Percentiles rank a stretch among this genome's conserved stretches.
phyloP scores from a whole-genome alignment of 2,329 filamentous ascomycete species.

The Aureobasidium subglaciale region DNA sequence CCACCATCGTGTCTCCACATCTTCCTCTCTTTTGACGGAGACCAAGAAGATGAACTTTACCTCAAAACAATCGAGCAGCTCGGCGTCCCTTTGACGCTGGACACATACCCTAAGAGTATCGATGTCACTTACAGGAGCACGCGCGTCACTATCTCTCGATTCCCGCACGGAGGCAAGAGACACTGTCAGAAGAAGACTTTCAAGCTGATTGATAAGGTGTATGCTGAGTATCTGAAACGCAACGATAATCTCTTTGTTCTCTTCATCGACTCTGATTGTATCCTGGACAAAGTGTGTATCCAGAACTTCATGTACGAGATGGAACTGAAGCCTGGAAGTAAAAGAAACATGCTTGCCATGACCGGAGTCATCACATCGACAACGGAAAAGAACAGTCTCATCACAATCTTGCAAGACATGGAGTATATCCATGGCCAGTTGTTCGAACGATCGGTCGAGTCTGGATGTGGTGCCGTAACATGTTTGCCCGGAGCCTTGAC shows the following conservation, averaged over 20 bases:
- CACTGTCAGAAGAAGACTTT: constrained; percentile 92
- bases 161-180: constrained; percentile 87
- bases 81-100: constrained; percentile 69
- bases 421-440: constrained; percentile 96
- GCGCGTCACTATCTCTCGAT: constrained; percentile 83
- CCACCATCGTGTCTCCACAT: constrained; percentile 87
- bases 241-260: constrained; percentile 93
- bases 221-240: constrained; percentile 73
- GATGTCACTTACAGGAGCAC: constrained; percentile 78
- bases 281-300: constrained; percentile 81
- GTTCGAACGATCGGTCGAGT: constrained; percentile 92
- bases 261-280: constrained; percentile 97
- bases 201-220: constrained; percentile 87
- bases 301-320: constrained; percentile 99
- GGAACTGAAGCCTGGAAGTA: constrained; percentile 90
- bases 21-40: constrained; percentile 91
- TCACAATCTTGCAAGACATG: constrained; percentile 93
- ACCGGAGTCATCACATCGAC: constrained; percentile 95
- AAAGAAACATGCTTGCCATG: constrained; percentile 92
- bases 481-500: constrained; percentile 93
- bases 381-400: constrained; percentile 76
- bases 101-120: constrained; percentile 80
- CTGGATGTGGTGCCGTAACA: constrained; percentile 86
- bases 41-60: constrained; percentile 81
- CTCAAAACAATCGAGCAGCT: constrained; percentile 78